Evolutionary conservation across 768 basidiomycete genomes (phyloP).

Genomic region (Leccinum fibrillosum): DNA sequence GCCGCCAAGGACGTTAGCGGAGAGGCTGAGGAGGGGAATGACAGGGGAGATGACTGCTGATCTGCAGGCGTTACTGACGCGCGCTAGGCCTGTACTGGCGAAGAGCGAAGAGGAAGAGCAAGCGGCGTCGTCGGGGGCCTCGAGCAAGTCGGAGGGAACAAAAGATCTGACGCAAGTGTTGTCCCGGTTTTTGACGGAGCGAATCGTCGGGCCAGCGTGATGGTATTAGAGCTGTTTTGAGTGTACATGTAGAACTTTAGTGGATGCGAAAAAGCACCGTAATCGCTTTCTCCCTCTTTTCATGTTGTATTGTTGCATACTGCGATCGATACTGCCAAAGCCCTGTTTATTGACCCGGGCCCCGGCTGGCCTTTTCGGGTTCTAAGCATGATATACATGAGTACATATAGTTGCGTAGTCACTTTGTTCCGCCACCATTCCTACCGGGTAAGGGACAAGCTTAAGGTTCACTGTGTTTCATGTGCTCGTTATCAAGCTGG

Average conservation of each 20-base stretch:
- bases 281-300: neutral
- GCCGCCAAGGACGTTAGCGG: conserved; percentile 51
- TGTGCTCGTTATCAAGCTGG: neutral
- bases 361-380: neutral
- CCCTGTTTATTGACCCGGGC: neutral
- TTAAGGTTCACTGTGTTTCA: neutral
- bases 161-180: conserved; percentile 63
- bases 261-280: conserved; percentile 20
- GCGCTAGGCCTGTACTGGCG: conserved; percentile 58
- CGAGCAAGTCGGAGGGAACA: conserved; percentile 36
- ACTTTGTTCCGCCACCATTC: neutral
- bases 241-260: neutral
- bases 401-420: neutral
- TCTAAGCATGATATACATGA: neutral
- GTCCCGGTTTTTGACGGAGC: conserved; percentile 61
- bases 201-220: conserved; percentile 44
- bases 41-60: conserved; percentile 78
- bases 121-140: neutral
- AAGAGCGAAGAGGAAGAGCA: conserved; percentile 47
- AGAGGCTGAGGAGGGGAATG: conserved; percentile 70
- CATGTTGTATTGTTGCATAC: neutral
- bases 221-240: neutral
- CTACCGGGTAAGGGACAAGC: neutral
- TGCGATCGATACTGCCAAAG: neutral
- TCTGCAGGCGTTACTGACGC: conserved; percentile 61